A percentile compares a stretch with the other conserved stretches of the same genome.
These are phyloP conservation scores for Talaromyces sp. DNA, from an alignment of 2,329 filamentous ascomycete genomes.

Conservation along the genomic window DNA sequence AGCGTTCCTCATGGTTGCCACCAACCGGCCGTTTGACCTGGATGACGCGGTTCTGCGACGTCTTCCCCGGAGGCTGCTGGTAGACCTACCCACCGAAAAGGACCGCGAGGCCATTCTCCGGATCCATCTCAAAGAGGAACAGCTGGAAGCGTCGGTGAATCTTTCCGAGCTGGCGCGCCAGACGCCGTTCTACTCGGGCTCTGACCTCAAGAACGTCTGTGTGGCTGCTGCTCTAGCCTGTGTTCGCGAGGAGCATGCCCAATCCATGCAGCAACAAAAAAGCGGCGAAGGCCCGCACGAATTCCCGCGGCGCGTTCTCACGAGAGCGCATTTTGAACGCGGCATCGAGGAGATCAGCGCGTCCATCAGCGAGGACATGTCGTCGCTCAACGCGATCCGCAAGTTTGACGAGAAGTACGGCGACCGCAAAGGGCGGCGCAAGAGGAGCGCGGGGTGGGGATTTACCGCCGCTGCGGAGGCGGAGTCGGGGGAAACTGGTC, in stretches of 20 bases:
- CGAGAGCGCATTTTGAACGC: conserved; percentile 70
- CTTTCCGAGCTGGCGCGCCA: conserved; percentile 39
- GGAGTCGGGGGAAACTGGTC: conserved; percentile 29
- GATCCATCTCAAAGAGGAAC: conserved; percentile 47
- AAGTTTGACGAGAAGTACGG: conserved; percentile 97
- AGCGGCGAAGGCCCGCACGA: conserved; percentile 44
- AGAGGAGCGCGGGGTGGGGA: conserved; percentile 52
- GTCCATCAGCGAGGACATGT: conserved; percentile 92
- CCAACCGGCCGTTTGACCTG: conserved; percentile 90
- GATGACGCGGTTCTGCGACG: conserved; percentile 58
- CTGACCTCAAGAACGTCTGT: conserved; percentile 49
- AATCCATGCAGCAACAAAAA: conserved; percentile 26
- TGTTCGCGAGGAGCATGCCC: conserved; percentile 44
- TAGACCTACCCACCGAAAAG: conserved; percentile 45
- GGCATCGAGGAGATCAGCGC: conserved; percentile 86
- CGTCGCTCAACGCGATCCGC: conserved; percentile 74
- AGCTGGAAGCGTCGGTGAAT: conserved; percentile 37
- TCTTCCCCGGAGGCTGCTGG: conserved; percentile 44
- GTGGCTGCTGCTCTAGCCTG: conserved; percentile 48
- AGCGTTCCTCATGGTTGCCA: conserved; percentile 97
- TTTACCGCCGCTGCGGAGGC: conserved; percentile 38
- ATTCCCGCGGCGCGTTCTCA: conserved; percentile 67
- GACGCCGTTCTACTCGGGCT: conserved; percentile 49
- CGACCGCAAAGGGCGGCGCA: conserved; percentile 65
- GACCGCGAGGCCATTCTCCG: conserved; percentile 46